These are phyloP conservation scores for Suillus placidus DNA, from an alignment of 768 basidiomycete genomes.

Conservation along the genomic window DNA sequence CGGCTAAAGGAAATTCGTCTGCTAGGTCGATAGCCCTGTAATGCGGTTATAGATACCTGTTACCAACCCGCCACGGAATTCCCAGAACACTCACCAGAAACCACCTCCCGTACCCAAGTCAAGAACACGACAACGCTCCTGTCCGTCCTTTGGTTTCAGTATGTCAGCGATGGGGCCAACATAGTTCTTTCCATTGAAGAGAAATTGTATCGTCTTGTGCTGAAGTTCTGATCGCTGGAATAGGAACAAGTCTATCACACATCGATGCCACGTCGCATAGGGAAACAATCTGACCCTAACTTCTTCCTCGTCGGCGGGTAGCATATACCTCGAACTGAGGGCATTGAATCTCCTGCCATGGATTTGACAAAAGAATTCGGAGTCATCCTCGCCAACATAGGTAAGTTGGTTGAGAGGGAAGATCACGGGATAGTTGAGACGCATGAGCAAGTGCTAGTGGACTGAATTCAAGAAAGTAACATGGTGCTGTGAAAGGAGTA, in stretches of 20 bases:
- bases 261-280: conserved; percentile 1
- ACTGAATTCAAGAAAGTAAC: conserved; percentile 18
- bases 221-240: conserved; percentile 61
- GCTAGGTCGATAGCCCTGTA: conserved; percentile 73
- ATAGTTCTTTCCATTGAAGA: conserved; percentile 65
- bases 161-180: conserved; percentile 64
- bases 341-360: conserved; percentile 59
- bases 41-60: conserved; percentile 9
- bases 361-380: conserved; percentile 54
- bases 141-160: conserved; percentile 41
- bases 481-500: conserved; percentile 18
- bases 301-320: conserved; percentile 71
- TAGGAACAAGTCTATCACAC: conserved; percentile 10
- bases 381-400: conserved; percentile 46
- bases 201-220: conserved; percentile 68
- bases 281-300: conserved; percentile 46
- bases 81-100: conserved; percentile 47
- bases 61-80: conserved; percentile 5
- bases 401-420: conserved; percentile 39
- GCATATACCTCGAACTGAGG: conserved; percentile 58
- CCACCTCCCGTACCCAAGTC: conserved; percentile 74
- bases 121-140: conserved; percentile 47
- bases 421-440: conserved; percentile 36
- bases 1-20: conserved; percentile 67
- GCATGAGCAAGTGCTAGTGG: conserved; percentile 22